A percentile compares a stretch with the other conserved stretches of the same genome.
phyloP scores from a whole-genome alignment of 345 rosid genomes.

The Gossypium mustelinum region DNA sequence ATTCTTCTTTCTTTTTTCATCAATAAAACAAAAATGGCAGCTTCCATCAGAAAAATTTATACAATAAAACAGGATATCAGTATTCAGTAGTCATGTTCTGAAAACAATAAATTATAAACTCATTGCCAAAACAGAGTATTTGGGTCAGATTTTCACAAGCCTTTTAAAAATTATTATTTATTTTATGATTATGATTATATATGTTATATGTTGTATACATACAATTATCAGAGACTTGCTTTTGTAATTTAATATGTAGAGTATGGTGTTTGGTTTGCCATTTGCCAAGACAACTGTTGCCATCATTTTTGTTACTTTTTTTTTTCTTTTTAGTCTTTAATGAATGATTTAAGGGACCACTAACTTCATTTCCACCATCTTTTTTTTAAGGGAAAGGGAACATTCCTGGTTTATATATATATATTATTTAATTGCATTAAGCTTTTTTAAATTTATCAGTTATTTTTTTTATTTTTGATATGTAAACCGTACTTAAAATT shows the following conservation, averaged over 20 bases:
- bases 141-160: conserved; percentile 3
- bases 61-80: not conserved
- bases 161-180: not conserved
- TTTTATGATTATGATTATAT: too few relatives aligned
- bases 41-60: not conserved
- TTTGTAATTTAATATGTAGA: not conserved
- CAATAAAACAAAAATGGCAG: not conserved
- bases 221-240: not conserved
- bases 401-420: not conserved
- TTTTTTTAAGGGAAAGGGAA: not conserved
- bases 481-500: too few relatives aligned
- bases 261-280: not conserved
- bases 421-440: too few relatives aligned
- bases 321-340: not conserved
- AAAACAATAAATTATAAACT: not conserved
- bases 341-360: conserved; percentile 16
- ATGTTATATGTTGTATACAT: too few relatives aligned
- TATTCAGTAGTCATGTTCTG: not conserved
- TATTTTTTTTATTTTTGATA: too few relatives aligned
- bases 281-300: not conserved
- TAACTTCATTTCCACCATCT: not conserved
- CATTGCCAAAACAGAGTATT: conserved; percentile 5
- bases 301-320: not conserved
- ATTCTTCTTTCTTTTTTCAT: not conserved
- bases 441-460: too few relatives aligned